Base-by-base conservation (phyloP, 2,329 filamentous ascomycete species). In the Trichocomaceae sp. region DNA sequence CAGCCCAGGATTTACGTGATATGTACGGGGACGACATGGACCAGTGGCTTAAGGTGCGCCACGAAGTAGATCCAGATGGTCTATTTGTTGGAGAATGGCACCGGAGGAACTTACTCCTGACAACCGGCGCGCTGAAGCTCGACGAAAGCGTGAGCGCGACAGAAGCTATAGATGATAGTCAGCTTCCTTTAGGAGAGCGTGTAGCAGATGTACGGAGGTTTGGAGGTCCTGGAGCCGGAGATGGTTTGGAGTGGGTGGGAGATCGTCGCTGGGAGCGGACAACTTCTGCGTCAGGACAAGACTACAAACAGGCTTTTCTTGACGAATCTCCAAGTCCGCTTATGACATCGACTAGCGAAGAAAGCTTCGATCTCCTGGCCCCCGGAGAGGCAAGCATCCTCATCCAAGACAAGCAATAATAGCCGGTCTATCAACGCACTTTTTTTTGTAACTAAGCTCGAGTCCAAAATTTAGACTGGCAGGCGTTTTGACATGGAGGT, bases 81-180 rank as follows among this genome's bases (percentile, higher is more conserved):
- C 86, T 95, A 81, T 96, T 96, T 71, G 78, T 92, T 13, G 92
- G 92, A 2, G 85, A 90, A 48, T 99, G 92, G 92, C 90, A 96
- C 71, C 79, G 87, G 26, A 80, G 86, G 50, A 82, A 83, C 63
- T 75, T 96, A 10, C 69, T 82, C 47, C 67, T 77, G 50, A 53
- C 59, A 9, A 29, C 26, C 26, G 26, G 26, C 26, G 5, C 26
- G 5, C 31, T 10, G 10, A n/a, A 33, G 5, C 13, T 20, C 31
- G 58, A 54, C 35, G 59, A 50, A 20, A 57, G 57, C 3, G 10
- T 2, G 29, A 51, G 59, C 17, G 60, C 59, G n/a, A 59, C 55
- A 23, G 52, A 17, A 15, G 39, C 45, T 37, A 13, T 47, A 53
- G 51, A 55, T 49, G 52, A 54, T 46, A 23, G 35, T 44, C 59